Base-by-base conservation (phyloP, 1,139 yeast genomes). In the Blastobotrys illinoisensis region DNA sequence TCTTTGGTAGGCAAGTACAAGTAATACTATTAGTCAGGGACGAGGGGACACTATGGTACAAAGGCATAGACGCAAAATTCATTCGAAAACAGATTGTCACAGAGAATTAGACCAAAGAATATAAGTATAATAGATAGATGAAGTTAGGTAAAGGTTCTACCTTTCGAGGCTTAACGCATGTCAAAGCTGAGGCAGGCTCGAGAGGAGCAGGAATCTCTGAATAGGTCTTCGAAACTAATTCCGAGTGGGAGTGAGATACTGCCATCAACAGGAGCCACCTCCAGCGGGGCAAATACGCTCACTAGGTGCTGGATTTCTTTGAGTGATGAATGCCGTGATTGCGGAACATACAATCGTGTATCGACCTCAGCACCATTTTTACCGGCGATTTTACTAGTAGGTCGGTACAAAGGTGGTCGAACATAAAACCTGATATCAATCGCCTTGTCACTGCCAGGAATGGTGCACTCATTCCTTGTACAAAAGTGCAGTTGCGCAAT, bases 321-420 rank as follows among this genome's bases (percentile, higher is more conserved):
- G 56, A 72, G 79, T 0, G 85, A 79, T 1, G 85, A 79, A 59
- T 82, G 86, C 28, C 86, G 66, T 1, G 85, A 80, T 16, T 32
- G 40, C 5, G 40, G 16, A 16, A 32, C 11, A n/a, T 32, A n/a
- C 13, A 32, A n/a, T 7, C 40, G 14, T 5, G 40, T 32, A n/a
- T 13, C 16, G 13, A 32, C 40, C 3, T 32, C 3, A 2, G 14
- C 16, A 32, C 40, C 40, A 32, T 32, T n/a, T n/a, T 32, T 32
- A 2, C 40, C 40, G 3, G 2, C 16, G 16, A 32, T 32, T n/a
- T 3, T 13, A 13, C 40, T 16, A 32, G 40, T 13, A 3, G 40
- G 40, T 11, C 11, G 16, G 11, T 32, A 3, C 3, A 13, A 11
- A 13, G 14, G 40, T n/a, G 40, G 14, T 32, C 14, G 3, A 32